Evolutionary conservation across 805 yeast species (phyloP), one percentile per base, ranked within the genome.

Genomic region (Tetrapisispora pingtungensis): DNA sequence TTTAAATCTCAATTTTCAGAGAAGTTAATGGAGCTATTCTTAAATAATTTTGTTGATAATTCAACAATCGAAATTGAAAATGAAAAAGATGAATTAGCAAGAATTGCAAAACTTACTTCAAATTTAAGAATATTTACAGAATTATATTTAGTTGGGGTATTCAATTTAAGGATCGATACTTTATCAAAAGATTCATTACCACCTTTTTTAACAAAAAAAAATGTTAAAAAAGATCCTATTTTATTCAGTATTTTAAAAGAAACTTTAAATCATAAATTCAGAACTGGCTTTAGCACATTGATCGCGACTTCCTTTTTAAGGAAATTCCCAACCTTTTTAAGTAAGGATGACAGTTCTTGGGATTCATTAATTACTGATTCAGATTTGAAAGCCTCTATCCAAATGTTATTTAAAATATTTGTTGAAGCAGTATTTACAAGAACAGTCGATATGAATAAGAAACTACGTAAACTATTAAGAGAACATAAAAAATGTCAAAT

Each of bases 1-100:
- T 87, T 88, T 56, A 55, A 67, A 2, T 42, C 49, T 0, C 51
- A 61, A 2, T 82, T 84, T 58, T 74, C 89, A 0, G 74, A 77
- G 1, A 56, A 49, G 10, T 55, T 79, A 30, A 61, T 74, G 46
- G 59, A 67, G 6, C 61, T 68, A 51, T 68, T 75, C 45, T 61
- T 71, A 3, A 59, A 64, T 19, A 66, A 66, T n/a, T 58, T 77
- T 20, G 57, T 66, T 7, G 64, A 56, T 34, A 72, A 5, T 4
- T 14, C 70, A 12, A 33, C 45, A 6, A 47, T 34, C 3, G 53
- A 49, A 2, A 32, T 46, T 1, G 49, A 54, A 3, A 40, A 51
- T 6, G 66, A 66, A n/a, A 76, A 73, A 41, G 81, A 74, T 22
- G 74, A 70, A 22, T 52, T 55, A 17, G 63, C 65, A 1, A 61